Evolutionary conservation across 2,329 filamentous ascomycete genomes (phyloP).

Genomic region (Tolypocladium inflatum): DNA sequence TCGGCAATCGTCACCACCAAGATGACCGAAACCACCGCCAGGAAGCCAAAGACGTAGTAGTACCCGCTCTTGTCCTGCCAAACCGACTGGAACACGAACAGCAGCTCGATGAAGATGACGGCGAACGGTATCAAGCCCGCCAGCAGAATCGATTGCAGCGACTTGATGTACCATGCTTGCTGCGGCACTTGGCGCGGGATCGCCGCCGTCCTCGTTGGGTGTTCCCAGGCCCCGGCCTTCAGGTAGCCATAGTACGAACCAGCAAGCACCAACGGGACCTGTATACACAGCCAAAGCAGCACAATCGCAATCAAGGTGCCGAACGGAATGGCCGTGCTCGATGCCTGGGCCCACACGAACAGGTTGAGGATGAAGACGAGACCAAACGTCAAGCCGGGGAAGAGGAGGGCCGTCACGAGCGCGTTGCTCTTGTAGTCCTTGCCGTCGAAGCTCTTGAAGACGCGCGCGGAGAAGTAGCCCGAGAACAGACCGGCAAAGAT

Average conservation of each 20-base stretch:
- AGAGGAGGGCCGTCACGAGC: conserved; percentile 64
- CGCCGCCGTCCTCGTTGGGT: conserved; percentile 67
- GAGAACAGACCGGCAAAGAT: conserved; percentile 76
- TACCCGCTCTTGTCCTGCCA: conserved; percentile 89
- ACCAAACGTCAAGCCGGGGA: conserved; percentile 69
- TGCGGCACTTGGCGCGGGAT: conserved; percentile 65
- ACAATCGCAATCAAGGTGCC: conserved; percentile 65
- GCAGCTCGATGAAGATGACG: conserved; percentile 78
- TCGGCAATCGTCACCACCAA: conserved; percentile 70
- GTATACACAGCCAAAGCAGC: conserved; percentile 74
- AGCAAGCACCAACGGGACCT: conserved; percentile 73
- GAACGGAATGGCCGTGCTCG: conserved; percentile 79
- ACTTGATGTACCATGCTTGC: conserved; percentile 66
- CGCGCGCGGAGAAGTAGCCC: conserved; percentile 74
- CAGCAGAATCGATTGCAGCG: conserved; percentile 54
- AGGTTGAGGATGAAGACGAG: conserved; percentile 74
- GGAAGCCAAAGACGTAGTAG: conserved; percentile 86
- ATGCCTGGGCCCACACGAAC: conserved; percentile 85
- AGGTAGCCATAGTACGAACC: conserved; percentile 72
- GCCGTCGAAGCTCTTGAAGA: conserved; percentile 78
- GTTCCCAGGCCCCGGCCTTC: conserved; percentile 60
- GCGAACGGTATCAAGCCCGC: conserved; percentile 76
- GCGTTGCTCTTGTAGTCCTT: conserved; percentile 67
- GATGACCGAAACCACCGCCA: conserved; percentile 64
- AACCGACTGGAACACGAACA: conserved; percentile 78